Evolutionary conservation across 2,329 filamentous ascomycete species (phyloP).

Genomic region (Cadophora sp.): DNA sequence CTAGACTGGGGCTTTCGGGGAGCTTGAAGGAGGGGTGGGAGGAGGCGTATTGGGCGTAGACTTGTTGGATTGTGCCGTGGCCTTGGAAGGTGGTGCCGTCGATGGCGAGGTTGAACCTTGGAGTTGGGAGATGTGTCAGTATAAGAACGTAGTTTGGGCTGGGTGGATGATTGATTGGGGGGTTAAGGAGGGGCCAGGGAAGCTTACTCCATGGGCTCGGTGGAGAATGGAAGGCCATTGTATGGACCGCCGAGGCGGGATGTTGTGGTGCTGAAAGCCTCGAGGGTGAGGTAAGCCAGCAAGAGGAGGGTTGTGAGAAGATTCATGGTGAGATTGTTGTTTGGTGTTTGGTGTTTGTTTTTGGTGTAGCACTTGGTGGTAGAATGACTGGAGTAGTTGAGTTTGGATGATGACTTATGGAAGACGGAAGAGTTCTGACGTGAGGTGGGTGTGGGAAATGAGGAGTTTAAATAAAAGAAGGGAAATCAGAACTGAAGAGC

Average conservation of each 20-base stretch:
- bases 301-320: neutral
- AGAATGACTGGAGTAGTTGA: neutral
- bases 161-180: neutral
- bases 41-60: conserved; percentile 6
- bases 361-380: neutral
- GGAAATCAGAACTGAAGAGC: neutral
- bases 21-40: neutral
- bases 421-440: neutral
- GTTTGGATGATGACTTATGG: neutral
- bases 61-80: neutral
- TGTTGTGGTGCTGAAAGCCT: neutral
- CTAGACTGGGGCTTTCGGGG: neutral
- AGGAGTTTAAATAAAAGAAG: neutral
- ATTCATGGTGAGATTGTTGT: neutral
- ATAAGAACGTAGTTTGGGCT: neutral
- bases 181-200: no score
- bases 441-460: no score
- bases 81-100: neutral
- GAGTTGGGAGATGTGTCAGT: neutral
- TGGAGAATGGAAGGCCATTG: neutral
- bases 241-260: neutral
- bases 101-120: neutral
- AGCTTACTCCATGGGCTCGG: neutral
- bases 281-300: neutral
- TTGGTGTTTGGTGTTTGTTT: neutral